Evolutionary conservation across 352 stramenopile species (phyloP).

Genomic region (Pythium rishiriense): DNA sequence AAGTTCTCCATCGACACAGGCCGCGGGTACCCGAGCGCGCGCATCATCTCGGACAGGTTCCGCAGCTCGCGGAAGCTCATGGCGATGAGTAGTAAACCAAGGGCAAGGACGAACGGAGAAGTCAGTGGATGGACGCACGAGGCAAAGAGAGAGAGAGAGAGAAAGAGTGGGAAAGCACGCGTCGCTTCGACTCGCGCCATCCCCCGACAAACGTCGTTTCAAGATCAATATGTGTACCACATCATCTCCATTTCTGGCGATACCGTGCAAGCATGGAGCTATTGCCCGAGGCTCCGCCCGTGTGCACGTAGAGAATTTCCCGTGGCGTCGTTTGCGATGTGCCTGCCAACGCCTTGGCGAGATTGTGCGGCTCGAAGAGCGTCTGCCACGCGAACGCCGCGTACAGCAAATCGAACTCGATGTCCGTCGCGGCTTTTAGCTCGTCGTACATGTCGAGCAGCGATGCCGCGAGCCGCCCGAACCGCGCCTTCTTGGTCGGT

Average conservation of each 20-base stretch:
- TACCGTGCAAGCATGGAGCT: slow-evolving; percentile 73
- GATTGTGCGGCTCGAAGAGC: slow-evolving; percentile 55
- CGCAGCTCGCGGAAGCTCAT: slow-evolving; percentile 89
- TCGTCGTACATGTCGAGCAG: slow-evolving; percentile 64
- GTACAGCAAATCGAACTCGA: slow-evolving; percentile 83
- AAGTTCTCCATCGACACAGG: slow-evolving; percentile 94
- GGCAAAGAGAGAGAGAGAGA: neutral
- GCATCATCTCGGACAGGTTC: slow-evolving; percentile 96
- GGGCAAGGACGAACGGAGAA: no score
- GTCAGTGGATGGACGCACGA: no score
- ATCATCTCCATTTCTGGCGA: neutral
- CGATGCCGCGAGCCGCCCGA: slow-evolving; percentile 60
- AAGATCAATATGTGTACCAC: slow-evolving; percentile 28
- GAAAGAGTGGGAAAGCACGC: neutral
- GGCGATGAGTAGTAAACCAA: neutral
- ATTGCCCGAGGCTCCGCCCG: slow-evolving; percentile 74
- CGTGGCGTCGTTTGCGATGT: slow-evolving; percentile 16
- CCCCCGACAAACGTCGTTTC: slow-evolving; percentile 21
- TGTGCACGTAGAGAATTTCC: slow-evolving; percentile 82
- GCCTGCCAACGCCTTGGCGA: slow-evolving; percentile 10
- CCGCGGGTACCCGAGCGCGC: slow-evolving; percentile 91
- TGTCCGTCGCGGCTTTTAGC: slow-evolving; percentile 48
- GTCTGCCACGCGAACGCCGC: slow-evolving; percentile 75
- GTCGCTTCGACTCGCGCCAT: slow-evolving; percentile 1
- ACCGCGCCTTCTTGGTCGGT: slow-evolving; percentile 58